A percentile compares a stretch with the other conserved stretches of the same genome.
These are phyloP conservation scores for Ogataea haglerorum DNA, from an alignment of 805 yeast genomes.

Conservation along the genomic window DNA sequence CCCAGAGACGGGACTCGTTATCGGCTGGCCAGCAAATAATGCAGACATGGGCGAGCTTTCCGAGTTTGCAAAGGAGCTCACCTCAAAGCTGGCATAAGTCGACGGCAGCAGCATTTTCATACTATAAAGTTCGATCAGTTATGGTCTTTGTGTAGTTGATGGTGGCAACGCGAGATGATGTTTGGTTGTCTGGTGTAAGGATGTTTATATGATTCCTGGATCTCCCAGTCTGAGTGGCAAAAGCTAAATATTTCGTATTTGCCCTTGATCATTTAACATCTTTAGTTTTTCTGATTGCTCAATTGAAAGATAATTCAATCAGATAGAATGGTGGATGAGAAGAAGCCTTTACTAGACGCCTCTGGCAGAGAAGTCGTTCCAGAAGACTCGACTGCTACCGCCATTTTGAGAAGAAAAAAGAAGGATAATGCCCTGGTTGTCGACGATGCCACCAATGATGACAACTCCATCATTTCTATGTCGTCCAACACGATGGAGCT, in stretches of 20 bases:
- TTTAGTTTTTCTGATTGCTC: constrained; percentile 8
- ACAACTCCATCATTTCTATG: constrained; percentile 94
- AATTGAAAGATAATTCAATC: constrained; percentile 7
- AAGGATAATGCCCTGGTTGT: constrained; percentile 91
- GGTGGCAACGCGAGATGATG: constrained; percentile 4
- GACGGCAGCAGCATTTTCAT: neutral
- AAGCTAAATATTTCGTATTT: constrained; percentile 7
- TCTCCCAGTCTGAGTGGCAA: constrained; percentile 6
- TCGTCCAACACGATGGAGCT: constrained; percentile 93
- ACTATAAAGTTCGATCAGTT: neutral
- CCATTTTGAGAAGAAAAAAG: constrained; percentile 95
- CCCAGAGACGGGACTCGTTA: constrained; percentile 67
- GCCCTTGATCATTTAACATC: constrained; percentile 11
- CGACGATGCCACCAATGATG: constrained; percentile 96
- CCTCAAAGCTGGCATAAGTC: constrained; percentile 36
- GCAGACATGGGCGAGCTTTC: constrained; percentile 75
- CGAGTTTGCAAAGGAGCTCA: constrained; percentile 58
- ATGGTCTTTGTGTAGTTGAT: constrained; percentile 26
- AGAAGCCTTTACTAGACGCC: constrained; percentile 37
- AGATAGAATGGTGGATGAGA: constrained; percentile 28
- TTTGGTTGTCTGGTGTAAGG: constrained; percentile 3
- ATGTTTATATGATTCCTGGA: neutral
- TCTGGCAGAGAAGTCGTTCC: constrained; percentile 34
- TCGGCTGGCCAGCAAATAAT: constrained; percentile 92
- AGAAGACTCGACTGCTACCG: constrained; percentile 77